Base-by-base conservation (phyloP, 768 basidiomycete genomes). In the Agaricus bisporus region DNA sequence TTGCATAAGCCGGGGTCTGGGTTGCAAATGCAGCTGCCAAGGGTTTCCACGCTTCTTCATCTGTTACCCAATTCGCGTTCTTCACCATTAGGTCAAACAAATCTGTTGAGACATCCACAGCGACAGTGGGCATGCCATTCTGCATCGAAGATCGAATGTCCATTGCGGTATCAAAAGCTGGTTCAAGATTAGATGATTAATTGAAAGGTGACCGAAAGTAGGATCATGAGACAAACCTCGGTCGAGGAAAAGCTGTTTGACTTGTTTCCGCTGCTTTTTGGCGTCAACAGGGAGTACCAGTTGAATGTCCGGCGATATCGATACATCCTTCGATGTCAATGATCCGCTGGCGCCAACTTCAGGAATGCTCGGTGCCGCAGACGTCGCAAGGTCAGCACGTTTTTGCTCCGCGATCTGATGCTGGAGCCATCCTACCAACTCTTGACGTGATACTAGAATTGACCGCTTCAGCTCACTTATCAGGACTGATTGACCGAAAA, bases 341-440 rank as follows among this genome's bases (percentile, higher is more conserved):
- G 70, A 67, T 22, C 71, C 56, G 20, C 64, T 60, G 2, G 64
- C 56, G 14, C 56, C 41, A 11, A 61, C 58, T 15, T 82, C 80
- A 0, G 75, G 66, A 8, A 76, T 65, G 2, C 66, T 64, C 0
- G 73, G 68, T 14, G 59, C 81, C 2, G 85, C 86, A 10, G 83
- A 80, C 0, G 84, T 84, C 7, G 79, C 70, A 1, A 78, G 67
- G 59, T 93, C 91, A 22, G 83, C 74, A 1, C 84, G 83, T 62
- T 84, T 86, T 68, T 92, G 90, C 58, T 92, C 89, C 0, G 83
- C 72, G 15, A 93, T 86, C 57, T 88, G 82, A 14, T 85, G 80
- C 42, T 86, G 86, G 17, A 93, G 71, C 82, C 83, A 91, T 12
- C 76, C 67, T 2, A 89, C 82, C 1, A 93, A 75, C 54, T 92